Base-by-base conservation (phyloP, 768 basidiomycete species). In the Phanerochaete sordida region DNA sequence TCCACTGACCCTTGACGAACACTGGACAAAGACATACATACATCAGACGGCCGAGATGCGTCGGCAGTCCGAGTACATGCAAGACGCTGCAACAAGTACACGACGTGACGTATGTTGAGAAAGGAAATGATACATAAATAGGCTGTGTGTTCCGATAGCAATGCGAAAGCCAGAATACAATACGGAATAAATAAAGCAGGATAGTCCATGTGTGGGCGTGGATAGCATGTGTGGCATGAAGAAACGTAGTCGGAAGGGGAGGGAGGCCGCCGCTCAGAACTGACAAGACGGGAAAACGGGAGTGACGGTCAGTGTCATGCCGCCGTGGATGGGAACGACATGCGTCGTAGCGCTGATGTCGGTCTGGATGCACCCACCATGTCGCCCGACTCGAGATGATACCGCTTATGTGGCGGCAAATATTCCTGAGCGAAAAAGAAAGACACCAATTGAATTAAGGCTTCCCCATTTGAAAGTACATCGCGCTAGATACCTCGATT, bases 371-470 rank as follows among this genome's bases (percentile, higher is more conserved):
- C 59, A 24, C 39, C 24, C 50, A 55, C 33, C 28, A 59, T 51
- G 48, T 31, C 30, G 59, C 53, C 54, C 33, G 53, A 48, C 44
- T 49, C 55, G 51, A 67, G 54, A 60, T 68, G 67, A 28, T 66
- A 66, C 56, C 68, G 69, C 64, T 70, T 70, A 24, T 65, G 62
- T 12, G 66, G 66, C 21, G 66, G 69, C 37, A 69, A 57, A 57
- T 65, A 56, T 52, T 70, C 69, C 66, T 70, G 66, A 55, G 52
- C 55, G 50, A 63, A 52, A 33, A 39, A 56, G 33, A 49, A 39
- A 8, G 26, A 31, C 11, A 43, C 19, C 33, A 35, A 45, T 37
- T 55, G 33, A 55, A 30, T 48, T 47, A 59, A 39, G 50, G 30
- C 27, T 45, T 46, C 30, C 21, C 53, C 31, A 48, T 28, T 47